Evolutionary conservation across 148 eudicot species (phyloP), one percentile per base, ranked within the genome.

Genomic region (Camellia sinensis): DNA sequence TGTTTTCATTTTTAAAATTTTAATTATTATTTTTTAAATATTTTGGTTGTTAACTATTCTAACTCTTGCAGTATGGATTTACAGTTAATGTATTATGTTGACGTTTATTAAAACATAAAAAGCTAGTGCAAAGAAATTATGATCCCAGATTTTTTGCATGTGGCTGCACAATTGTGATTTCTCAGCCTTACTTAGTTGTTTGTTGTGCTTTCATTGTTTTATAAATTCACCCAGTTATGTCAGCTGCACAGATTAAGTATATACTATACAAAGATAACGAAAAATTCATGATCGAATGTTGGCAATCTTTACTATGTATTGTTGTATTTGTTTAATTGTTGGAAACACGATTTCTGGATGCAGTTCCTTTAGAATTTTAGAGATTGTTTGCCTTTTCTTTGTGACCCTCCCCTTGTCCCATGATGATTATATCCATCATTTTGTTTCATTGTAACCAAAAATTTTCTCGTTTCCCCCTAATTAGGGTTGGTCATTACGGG

Each of bases 401-500:
- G 2, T 6, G 0, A 5, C 7, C 29, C 15, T 80, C 65, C 56
- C 17, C 14, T 70, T 14, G 22, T 61, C 12, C 19, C 19, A 37
- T 63, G 62, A 59, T 53, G 7, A 29, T 54, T 53, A 29, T 54
- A 9, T 73, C 11, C 10, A 12, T n/a, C 9, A 21, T 72, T 7
- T 63, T 63, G 29, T 63, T 21, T 7, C 53, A 11, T 29, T 73
- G 19, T 22, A 17, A 53, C 75, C 13, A 14, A 71, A 43, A 21
- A 70, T 79, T 41, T 12, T 15, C 53, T 68, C n/a, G 14, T 43
- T 15, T 40, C n/a, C 52, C 48, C 60, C 12, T 15, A 41, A 67
- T 60, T 83, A 96, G 99, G 93, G 95, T 81, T 81, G 89, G 84
- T 19, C 91, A 85, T 80, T 86, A 81, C 82, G 99, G 98, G 21